Conservation (phyloP, 768 basidiomycete genomes). For the Strobilomyces echinocephalus region DNA sequence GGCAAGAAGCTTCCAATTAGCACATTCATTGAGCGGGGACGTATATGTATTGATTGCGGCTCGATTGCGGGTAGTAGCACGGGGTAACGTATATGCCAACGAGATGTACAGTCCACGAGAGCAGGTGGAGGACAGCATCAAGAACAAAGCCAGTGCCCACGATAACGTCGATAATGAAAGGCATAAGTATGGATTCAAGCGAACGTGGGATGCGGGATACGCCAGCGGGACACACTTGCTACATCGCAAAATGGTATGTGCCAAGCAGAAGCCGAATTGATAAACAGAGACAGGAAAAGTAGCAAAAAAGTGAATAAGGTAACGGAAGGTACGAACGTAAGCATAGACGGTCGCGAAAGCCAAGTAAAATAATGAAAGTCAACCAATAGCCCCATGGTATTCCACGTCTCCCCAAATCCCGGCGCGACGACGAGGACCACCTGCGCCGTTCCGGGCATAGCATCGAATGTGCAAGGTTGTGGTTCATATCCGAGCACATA, state of each 20-base stretch:
- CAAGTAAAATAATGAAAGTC: conserved; percentile 49
- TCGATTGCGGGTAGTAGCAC: conserved; percentile 11
- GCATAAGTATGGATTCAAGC: conserved; percentile 32
- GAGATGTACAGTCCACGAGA: conserved; percentile 24
- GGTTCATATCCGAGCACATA: conserved; percentile 3
- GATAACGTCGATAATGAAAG: conserved; percentile 26
- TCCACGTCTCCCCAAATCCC: conserved; percentile 18
- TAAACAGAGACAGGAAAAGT: conserved; percentile 28
- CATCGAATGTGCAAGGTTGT: conserved; percentile 7
- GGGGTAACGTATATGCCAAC: conserved; percentile 20
- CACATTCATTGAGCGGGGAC: conserved; percentile 1
- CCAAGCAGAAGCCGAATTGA: conserved; percentile 29
- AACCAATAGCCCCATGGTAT: conserved; percentile 59
- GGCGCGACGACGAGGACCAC: not conserved
- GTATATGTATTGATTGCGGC: conserved; percentile 11
- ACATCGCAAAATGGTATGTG: conserved; percentile 23
- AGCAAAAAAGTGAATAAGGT: conserved; percentile 29
- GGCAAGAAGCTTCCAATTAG: not conserved
- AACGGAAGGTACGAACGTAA: conserved; percentile 22
- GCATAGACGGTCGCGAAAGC: conserved; percentile 29
- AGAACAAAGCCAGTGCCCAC: conserved; percentile 20
- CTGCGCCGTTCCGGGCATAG: conserved; percentile 10
- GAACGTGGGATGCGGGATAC: conserved; percentile 25
- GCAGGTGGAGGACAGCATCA: conserved; percentile 20
- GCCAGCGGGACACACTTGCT: conserved; percentile 19